Base-by-base conservation (phyloP, 2,329 filamentous ascomycete species). In the Trichoderma gracile region DNA sequence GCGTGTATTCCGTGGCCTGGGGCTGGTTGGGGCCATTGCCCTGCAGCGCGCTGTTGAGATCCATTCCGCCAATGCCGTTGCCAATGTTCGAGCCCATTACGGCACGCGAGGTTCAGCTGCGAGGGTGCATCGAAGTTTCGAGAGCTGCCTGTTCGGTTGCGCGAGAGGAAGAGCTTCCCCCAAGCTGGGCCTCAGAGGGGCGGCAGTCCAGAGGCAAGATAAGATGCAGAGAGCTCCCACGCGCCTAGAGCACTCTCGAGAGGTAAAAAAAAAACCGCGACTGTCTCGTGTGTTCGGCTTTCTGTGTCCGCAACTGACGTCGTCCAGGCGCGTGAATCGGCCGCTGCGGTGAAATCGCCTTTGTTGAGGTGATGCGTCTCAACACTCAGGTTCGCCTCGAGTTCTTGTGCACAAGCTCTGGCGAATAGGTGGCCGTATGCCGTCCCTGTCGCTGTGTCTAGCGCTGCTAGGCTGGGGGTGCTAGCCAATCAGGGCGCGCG, bases 1-100 rank as follows among this genome's bases (percentile, higher is more conserved):
- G 76, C 7, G 85, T 87, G 70, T 87, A 87, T 70, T 87, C 85
- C 67, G 85, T 87, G 67, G 84, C 83, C 71, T 82, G 82, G 47
- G 84, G 84, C 69, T 84, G 80, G 73, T 81, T 82, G 66, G 77
- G 71, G 70, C 77, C 76, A 71, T 79, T 78, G 69, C 77, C 73
- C 73, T 79, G 79, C 78, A 79, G 80, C 73, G 75, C 77, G 69
- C 73, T 76, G 68, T 71, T 76, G 73, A 78, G 77, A 57, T 83
- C 81, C 76, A 80, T 78, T 65, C 78, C 78, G 69, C 76, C 75
- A 71, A 80, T 77, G 74, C 79, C 79, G 74, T 79, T 79, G 68
- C 77, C 79, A 71, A 75, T 75, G 71, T 76, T 78, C 67, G 77
- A 77, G 77, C 75, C 77, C 76, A 78, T 78, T 69, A 71, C 75